Percentiles rank a stretch among this genome's conserved stretches.
Conservation (phyloP, 345 rosid species). For the Arabis hirsuta region DNA sequence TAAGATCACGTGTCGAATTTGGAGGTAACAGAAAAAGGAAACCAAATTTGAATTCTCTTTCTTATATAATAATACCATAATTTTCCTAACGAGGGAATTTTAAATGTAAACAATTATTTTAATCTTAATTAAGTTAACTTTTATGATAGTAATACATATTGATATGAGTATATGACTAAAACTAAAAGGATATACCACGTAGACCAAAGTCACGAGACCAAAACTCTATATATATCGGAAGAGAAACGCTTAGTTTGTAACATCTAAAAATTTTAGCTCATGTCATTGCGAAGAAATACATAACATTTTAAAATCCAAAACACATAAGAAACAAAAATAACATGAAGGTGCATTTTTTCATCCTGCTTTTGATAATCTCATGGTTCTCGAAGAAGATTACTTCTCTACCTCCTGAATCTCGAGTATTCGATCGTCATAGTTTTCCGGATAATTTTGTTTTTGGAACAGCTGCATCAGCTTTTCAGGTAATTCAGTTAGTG, state of each 20-base stretch:
- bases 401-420: conserved; percentile 24
- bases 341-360: conserved; percentile 28
- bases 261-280: conserved; percentile 17
- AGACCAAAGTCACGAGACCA: conserved; percentile 14
- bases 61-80: not conserved
- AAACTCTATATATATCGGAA: conserved; percentile 14
- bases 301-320: not conserved
- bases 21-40: conserved; percentile 8
- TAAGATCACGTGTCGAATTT: conserved; percentile 11
- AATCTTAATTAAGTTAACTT: not conserved
- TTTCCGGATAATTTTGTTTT: conserved; percentile 43
- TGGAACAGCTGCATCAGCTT: conserved; percentile 47
- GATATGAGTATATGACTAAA: too few species aligned
- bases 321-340: not conserved
- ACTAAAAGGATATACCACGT: conserved; percentile 22
- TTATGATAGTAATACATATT: not conserved
- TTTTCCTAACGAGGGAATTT: not conserved
- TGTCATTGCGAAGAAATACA: not conserved
- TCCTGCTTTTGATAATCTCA: conserved; percentile 35
- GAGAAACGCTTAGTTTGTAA: conserved; percentile 11
- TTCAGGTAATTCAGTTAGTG: conserved; percentile 35
- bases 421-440: conserved; percentile 20
- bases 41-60: conserved; percentile 30
- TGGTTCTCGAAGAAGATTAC: conserved; percentile 37
- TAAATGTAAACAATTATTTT: not conserved